Evolutionary conservation across 257 asterid genomes (phyloP), one percentile per base, ranked within the genome.

Genomic region (Nyctanthes arbortristis): DNA sequence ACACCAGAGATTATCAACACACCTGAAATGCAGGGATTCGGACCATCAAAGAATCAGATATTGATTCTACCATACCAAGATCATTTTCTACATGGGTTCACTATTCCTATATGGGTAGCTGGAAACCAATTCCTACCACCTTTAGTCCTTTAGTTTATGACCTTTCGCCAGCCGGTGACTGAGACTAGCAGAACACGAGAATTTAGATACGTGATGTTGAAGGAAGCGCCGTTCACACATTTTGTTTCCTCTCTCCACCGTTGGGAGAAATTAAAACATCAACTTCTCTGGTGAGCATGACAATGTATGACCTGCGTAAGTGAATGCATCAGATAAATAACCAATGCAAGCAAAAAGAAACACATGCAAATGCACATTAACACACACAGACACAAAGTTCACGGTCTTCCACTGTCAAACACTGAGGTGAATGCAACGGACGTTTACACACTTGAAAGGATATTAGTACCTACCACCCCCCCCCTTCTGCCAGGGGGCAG

Each of bases 221-320:
- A 77, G 82, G 87, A 79, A 69, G 85, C 74, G 91, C 84, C 66
- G 80, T 80, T 70, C 79, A 79, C 89, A 78, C 78, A 79, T 82
- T 78, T 87, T 82, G 71, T 73, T 75, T 80, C 77, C 81, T 80
- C 80, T 79, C 88, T 83, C 92, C n/a, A n/a, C n/a, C n/a, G n/a
- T n/a, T n/a, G n/a, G n/a, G n/a, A n/a, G n/a, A n/a, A n/a, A n/a
- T n/a, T n/a, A n/a, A 16, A 81, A 89, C 88, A 76, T 79, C 75
- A 75, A 84, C 86, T 83, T 87, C 88, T 87, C 88, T 74, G 87
- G 94, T 80, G 95, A 87, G 87, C 85, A 84, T 73, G 84, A 89
- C 85, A 83, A 82, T 74, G 81, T 82, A 90, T 78, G 88, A 88
- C 96, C 98, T 92, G 98, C 90, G 76, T 28, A 36, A 52, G 62